A percentile compares a stretch with the other conserved stretches of the same genome.
Evolutionary conservation across 495 filamentous ascomycete species (phyloP).

Genomic region (Penicillium manginii): DNA sequence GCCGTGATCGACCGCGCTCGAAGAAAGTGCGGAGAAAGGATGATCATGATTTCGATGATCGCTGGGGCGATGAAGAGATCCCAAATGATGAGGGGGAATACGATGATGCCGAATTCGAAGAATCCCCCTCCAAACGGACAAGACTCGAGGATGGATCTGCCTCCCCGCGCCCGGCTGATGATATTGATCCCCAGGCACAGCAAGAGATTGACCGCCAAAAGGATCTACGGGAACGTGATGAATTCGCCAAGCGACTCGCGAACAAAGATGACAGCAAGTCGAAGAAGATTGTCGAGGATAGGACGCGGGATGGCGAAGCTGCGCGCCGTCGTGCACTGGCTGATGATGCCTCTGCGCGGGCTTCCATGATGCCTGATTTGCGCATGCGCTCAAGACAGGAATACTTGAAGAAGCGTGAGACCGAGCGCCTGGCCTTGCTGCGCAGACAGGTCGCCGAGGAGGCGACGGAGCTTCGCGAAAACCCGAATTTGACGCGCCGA

Average conservation of each 20-base stretch:
- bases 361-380: slow-evolving; percentile 72
- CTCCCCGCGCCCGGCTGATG: slow-evolving; percentile 46
- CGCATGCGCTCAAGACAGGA: slow-evolving; percentile 84
- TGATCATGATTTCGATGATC: slow-evolving; percentile 66
- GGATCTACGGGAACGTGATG: slow-evolving; percentile 73
- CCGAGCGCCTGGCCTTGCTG: slow-evolving; percentile 79
- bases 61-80: slow-evolving; percentile 80
- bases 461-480: slow-evolving; percentile 76
- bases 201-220: slow-evolving; percentile 59
- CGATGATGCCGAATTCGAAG: slow-evolving; percentile 50
- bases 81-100: slow-evolving; percentile 32
- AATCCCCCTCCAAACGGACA: slow-evolving; percentile 62
- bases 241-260: slow-evolving; percentile 73
- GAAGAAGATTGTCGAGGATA: slow-evolving; percentile 75
- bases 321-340: slow-evolving; percentile 64
- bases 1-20: slow-evolving; percentile 51
- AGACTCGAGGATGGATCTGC: slow-evolving; percentile 59
- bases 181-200: slow-evolving; percentile 62
- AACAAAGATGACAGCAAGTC: slow-evolving; percentile 69
- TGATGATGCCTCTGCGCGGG: slow-evolving; percentile 64
- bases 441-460: slow-evolving; percentile 94
- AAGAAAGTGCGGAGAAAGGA: slow-evolving; percentile 59
- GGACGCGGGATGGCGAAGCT: slow-evolving; percentile 60
- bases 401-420: slow-evolving; percentile 90
- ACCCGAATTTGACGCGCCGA: slow-evolving; percentile 69